A percentile compares a stretch with the other conserved stretches of the same genome.
These are phyloP conservation scores for Halocafeteria seosinensis DNA, from an alignment of 108 stramenopile species.

Conservation along the genomic window DNA sequence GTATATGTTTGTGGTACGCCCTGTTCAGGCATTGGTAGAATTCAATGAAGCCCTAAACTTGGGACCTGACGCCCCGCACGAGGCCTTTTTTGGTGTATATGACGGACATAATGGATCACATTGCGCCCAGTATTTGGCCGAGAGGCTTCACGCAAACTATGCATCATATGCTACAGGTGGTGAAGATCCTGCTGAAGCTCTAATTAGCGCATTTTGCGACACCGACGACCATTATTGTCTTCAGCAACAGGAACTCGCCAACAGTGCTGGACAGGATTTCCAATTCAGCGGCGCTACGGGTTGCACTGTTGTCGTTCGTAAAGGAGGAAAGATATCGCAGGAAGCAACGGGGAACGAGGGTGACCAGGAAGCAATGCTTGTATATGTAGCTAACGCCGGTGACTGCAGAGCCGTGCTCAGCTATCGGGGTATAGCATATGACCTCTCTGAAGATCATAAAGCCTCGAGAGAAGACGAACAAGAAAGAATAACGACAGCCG, in stretches of 20 bases:
- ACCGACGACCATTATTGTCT: background rate
- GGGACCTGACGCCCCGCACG: background rate
- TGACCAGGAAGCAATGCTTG: background rate
- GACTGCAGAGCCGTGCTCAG: conserved; percentile 70
- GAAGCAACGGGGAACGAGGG: background rate
- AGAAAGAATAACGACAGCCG: conserved; percentile 53
- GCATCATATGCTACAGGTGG: background rate
- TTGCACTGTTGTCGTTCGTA: background rate
- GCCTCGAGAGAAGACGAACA: conserved; percentile 53
- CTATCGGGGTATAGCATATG: conserved; percentile 19
- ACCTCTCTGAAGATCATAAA: conserved; percentile 79
- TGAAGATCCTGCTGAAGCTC: background rate
- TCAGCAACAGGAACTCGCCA: background rate
- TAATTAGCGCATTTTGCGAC: background rate
- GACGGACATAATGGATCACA: conserved; percentile 11
- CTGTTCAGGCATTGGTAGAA: background rate
- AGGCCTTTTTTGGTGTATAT: conserved; percentile 5
- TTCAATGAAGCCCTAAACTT: background rate
- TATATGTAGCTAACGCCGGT: conserved; percentile 56
- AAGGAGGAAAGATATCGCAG: too few relatives aligned
- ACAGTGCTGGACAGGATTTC: background rate
- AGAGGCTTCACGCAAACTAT: conserved; percentile 1
- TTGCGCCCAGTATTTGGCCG: background rate
- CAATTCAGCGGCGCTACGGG: conserved; percentile 4
- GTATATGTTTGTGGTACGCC: too few relatives aligned